Evolutionary conservation across 2,329 filamentous ascomycete genomes (phyloP).

Genomic region (Penicillium palitans): DNA sequence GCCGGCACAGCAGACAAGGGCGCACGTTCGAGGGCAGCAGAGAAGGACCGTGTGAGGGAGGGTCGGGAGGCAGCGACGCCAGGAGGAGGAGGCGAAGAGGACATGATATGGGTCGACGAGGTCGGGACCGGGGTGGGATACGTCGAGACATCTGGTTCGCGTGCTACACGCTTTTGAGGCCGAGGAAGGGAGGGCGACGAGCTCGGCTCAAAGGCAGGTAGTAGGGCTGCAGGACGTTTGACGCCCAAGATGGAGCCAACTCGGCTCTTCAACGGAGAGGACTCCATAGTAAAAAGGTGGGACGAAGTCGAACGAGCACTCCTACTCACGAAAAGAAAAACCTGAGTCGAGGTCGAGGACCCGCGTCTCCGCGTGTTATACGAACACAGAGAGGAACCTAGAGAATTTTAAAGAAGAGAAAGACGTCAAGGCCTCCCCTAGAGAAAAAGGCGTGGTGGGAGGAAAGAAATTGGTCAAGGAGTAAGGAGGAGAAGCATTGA

Average conservation of each 20-base stretch:
- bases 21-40: conserved; percentile 67
- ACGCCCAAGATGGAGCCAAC: conserved; percentile 40
- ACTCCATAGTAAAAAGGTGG: conserved; percentile 38
- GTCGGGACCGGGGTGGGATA: conserved; percentile 95
- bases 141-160: conserved; percentile 53
- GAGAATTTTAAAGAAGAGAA: conserved; percentile 19
- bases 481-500: conserved; percentile 26
- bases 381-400: conserved; percentile 16
- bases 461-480: conserved; percentile 25
- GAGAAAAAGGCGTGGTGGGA: conserved; percentile 22
- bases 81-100: conserved; percentile 73
- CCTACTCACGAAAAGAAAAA: conserved; percentile 15
- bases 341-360: conserved; percentile 28
- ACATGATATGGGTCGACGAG: conserved; percentile 87
- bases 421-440: conserved; percentile 9
- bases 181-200: conserved; percentile 52
- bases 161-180: conserved; percentile 48
- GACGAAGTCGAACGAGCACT: conserved; percentile 16
- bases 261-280: conserved; percentile 40
- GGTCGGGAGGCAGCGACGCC: conserved; percentile 51
- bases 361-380: conserved; percentile 26
- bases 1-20: conserved; percentile 83
- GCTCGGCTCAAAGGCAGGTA: conserved; percentile 53
- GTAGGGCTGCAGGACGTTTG: conserved; percentile 50
- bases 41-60: conserved; percentile 62